Evolutionary conservation across 2,329 filamentous ascomycete genomes (phyloP).

Genomic region (Cladosporium sp.): DNA sequence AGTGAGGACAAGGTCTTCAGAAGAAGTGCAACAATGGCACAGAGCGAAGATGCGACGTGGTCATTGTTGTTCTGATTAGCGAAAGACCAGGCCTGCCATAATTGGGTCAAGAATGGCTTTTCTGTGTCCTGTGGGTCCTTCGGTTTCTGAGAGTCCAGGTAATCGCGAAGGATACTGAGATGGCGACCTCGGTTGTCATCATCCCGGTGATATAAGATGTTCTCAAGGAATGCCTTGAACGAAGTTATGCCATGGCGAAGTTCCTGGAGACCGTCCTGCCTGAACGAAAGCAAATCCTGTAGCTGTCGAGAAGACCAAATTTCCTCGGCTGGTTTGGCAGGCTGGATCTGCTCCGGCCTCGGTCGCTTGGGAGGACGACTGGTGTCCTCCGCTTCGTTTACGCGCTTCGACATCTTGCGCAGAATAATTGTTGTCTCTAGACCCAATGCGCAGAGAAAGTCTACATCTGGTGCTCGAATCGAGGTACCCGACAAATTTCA

Average conservation of each 20-base stretch:
- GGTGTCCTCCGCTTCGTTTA: conserved; percentile 18
- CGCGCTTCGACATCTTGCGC: conserved; percentile 27
- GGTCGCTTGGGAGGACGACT: conserved; percentile 29
- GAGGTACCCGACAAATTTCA: not conserved
- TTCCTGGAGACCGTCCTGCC: conserved; percentile 61
- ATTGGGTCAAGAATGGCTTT: conserved; percentile 65
- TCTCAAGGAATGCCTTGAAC: conserved; percentile 68
- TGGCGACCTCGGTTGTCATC: conserved; percentile 47
- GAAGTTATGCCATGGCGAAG: conserved; percentile 67
- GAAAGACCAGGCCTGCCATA: conserved; percentile 86
- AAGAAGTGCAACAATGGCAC: conserved; percentile 75
- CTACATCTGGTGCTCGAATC: not conserved
- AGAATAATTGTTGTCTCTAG: not conserved
- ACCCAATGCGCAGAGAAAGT: not conserved
- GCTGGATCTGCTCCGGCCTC: conserved; percentile 22
- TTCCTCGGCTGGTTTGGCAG: conserved; percentile 55
- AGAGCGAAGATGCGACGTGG: conserved; percentile 71
- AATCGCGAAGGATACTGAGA: conserved; percentile 62
- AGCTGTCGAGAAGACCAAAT: conserved; percentile 64
- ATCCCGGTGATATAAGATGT: conserved; percentile 52
- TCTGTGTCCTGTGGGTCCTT: conserved; percentile 50
- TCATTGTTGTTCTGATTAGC: conserved; percentile 77
- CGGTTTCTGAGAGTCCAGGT: conserved; percentile 58
- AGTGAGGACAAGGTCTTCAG: conserved; percentile 72
- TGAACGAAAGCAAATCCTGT: conserved; percentile 63